A percentile compares a stretch with the other conserved stretches of the same genome.
Conservation (phyloP, 768 basidiomycete genomes). For the Candolleomyces efflorescens region DNA sequence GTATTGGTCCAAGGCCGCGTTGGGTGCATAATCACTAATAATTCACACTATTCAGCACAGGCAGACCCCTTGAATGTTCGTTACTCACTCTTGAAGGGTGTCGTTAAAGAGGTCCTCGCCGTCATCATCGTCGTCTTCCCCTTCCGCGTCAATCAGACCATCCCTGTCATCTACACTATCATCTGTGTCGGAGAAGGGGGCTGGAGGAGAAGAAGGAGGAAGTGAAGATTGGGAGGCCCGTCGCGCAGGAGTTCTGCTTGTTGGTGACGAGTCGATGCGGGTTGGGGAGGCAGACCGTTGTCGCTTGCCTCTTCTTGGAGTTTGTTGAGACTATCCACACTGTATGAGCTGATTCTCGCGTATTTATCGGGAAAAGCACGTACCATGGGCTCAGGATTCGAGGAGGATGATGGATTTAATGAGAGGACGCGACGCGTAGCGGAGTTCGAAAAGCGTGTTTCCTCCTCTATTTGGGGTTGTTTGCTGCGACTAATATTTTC, state of each 20-base stretch:
- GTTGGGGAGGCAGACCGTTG: slow-evolving; percentile 51
- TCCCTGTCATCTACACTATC: slow-evolving; percentile 43
- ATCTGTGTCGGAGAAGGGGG: slow-evolving; percentile 83
- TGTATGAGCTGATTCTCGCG: too few relatives aligned
- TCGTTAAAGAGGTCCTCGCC: slow-evolving; percentile 93
- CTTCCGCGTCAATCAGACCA: slow-evolving; percentile 34
- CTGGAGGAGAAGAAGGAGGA: slow-evolving; percentile 81
- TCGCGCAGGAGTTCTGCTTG: slow-evolving; percentile 40
- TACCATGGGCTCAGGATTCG: slow-evolving; percentile 32
- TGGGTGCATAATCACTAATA: slow-evolving; percentile 78
- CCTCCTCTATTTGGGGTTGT: slow-evolving; percentile 7
- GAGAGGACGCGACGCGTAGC: slow-evolving; percentile 43
- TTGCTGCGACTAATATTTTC: background rate
- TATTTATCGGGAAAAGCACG: slow-evolving; percentile 6
- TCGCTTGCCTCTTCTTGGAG: slow-evolving; percentile 58
- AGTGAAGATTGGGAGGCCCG: slow-evolving; percentile 69
- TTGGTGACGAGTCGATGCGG: slow-evolving; percentile 45
- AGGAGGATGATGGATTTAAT: slow-evolving; percentile 15
- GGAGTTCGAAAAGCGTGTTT: slow-evolving; percentile 41
- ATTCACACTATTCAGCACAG: slow-evolving; percentile 6
- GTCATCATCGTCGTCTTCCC: slow-evolving; percentile 75
- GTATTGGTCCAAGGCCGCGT: slow-evolving; percentile 81
- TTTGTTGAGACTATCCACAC: slow-evolving; percentile 27
- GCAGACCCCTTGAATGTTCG: slow-evolving; percentile 3
- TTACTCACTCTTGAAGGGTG: slow-evolving; percentile 62